A percentile compares a stretch with the other conserved stretches of the same genome.
Conservation (phyloP, 2,329 filamentous ascomycete species). For the Phialophora macrospora region DNA sequence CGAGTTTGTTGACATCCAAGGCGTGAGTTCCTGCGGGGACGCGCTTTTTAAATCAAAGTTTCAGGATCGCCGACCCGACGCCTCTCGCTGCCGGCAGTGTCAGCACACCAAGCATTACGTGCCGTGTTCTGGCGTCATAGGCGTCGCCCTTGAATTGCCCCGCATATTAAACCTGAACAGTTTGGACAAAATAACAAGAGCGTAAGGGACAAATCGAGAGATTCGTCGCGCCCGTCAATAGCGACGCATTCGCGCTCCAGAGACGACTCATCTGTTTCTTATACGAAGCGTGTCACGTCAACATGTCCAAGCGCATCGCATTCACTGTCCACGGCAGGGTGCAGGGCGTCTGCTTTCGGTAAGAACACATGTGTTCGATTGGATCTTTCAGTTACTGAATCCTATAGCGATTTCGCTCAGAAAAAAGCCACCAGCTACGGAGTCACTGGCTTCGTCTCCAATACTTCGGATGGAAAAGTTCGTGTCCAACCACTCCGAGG, state of each 20-base stretch:
- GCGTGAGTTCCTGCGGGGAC: neutral
- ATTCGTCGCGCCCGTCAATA: neutral
- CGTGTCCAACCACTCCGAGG: conserved; percentile 16
- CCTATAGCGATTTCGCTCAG: conserved; percentile 49
- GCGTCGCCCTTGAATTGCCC: neutral
- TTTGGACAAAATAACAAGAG: neutral
- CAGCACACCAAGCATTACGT: neutral
- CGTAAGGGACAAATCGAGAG: neutral
- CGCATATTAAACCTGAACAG: neutral
- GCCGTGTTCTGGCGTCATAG: neutral
- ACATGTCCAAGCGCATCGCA: conserved; percentile 36
- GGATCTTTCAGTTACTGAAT: conserved; percentile 8
- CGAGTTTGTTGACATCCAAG: neutral
- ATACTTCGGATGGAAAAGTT: conserved; percentile 54
- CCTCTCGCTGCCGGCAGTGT: neutral
- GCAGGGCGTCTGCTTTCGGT: conserved; percentile 40
- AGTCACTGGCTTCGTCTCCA: conserved; percentile 56
- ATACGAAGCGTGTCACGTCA: conserved; percentile 1
- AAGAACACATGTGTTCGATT: conserved; percentile 9
- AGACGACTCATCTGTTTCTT: neutral
- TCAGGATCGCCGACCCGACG: conserved; percentile 1
- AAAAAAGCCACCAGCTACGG: conserved; percentile 50
- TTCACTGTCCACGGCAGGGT: conserved; percentile 38
- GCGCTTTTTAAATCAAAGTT: conserved; percentile 1
- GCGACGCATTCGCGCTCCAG: neutral